phyloP scores from a whole-genome alignment of 805 yeast species.

The Candida anglica region DNA sequence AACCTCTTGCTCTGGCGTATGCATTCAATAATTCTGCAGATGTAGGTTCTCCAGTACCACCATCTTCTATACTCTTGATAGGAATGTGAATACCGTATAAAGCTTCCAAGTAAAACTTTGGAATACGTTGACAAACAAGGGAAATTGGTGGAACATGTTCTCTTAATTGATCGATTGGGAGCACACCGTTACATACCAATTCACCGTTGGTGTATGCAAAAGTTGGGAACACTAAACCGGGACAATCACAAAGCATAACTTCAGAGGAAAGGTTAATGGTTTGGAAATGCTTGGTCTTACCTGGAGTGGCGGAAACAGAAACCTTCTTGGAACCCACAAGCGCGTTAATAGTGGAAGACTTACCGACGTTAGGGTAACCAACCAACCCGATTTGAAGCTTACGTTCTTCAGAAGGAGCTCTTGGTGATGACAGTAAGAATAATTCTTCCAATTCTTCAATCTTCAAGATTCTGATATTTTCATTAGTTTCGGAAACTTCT shows the following conservation, averaged over 20 bases:
- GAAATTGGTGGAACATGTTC: constrained; percentile 88
- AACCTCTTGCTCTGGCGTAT: constrained; percentile 95
- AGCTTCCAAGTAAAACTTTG: constrained; percentile 85
- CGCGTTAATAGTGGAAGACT: constrained; percentile 97
- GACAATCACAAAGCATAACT: constrained; percentile 94
- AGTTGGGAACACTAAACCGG: constrained; percentile 97
- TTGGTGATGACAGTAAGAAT: constrained; percentile 77
- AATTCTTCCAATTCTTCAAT: constrained; percentile 83
- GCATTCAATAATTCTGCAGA: constrained; percentile 86
- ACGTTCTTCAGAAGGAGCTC: constrained; percentile 54
- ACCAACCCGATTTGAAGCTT: constrained; percentile 89
- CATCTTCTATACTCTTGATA: constrained; percentile 72
- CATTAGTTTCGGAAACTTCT: constrained; percentile 16
- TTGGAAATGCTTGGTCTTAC: constrained; percentile 98
- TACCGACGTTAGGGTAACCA: constrained; percentile 94
- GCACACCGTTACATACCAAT: constrained; percentile 95
- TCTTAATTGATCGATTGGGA: constrained; percentile 95
- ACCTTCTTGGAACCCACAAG: constrained; percentile 94
- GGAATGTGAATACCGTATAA: constrained; percentile 89
- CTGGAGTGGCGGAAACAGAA: constrained; percentile 98
- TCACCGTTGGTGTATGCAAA: constrained; percentile 97
- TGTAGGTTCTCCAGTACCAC: constrained; percentile 84
- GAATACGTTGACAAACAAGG: constrained; percentile 81
- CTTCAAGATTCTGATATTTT: constrained; percentile 62
- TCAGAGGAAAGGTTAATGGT: constrained; percentile 81